phyloP scores from a whole-genome alignment of 352 stramenopile species.

The Globisporangium cylindrosporum region DNA sequence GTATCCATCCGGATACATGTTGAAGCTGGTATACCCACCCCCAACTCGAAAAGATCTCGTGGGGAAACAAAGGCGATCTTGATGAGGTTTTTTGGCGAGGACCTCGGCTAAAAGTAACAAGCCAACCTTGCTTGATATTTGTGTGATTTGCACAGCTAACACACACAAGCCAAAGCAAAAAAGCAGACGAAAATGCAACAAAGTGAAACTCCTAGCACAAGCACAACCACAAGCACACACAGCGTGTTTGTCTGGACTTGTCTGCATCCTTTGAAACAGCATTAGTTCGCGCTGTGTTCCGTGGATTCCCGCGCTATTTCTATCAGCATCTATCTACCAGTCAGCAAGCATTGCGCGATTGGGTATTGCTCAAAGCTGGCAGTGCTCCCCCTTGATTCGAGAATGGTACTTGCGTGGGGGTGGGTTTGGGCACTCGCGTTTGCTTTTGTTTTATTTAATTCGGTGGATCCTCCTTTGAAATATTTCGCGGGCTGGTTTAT shows the following conservation, averaged over 20 bases:
- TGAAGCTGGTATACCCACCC: not conserved
- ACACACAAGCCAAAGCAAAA: not conserved
- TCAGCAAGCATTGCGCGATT: not conserved
- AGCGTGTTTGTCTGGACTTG: not conserved
- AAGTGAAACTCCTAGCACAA: not conserved
- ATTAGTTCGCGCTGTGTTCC: not conserved
- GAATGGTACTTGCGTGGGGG: not conserved
- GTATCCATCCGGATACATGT: conserved; percentile 8
- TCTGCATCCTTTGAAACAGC: not conserved
- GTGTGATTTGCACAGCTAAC: not conserved
- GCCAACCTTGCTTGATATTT: not conserved
- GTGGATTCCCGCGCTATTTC: not conserved
- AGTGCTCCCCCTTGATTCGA: not conserved
- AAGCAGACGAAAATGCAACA: not conserved
- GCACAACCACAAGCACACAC: not conserved
- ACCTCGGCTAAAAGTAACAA: not conserved
- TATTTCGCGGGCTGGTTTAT: not conserved
- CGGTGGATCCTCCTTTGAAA: not conserved
- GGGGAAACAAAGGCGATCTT: conserved; percentile 17
- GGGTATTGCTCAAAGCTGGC: not conserved
- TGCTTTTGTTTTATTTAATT: not conserved
- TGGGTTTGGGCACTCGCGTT: not conserved
- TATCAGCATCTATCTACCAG: not conserved
- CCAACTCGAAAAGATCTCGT: conserved; percentile 8
- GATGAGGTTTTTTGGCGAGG: conserved; percentile 4